Conservation (phyloP, 2,329 filamentous ascomycete species). For the Pseudogymnoascus verrucosus region DNA sequence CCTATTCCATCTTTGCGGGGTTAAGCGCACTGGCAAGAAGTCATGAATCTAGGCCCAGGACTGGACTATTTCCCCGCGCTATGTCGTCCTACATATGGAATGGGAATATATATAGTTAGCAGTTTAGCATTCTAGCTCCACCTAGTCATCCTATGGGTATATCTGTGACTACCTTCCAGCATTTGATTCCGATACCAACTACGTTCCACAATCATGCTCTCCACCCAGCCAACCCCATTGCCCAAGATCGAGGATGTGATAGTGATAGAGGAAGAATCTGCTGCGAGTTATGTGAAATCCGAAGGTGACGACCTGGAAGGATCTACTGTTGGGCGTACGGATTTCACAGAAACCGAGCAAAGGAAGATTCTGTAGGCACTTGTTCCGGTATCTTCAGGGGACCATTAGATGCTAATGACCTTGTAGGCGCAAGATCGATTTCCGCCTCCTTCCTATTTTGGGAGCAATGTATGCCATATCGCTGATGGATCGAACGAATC, state of each 20-base stretch:
- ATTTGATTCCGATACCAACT: neutral
- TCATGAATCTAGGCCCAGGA: neutral
- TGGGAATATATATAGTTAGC: neutral
- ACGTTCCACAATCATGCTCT: neutral
- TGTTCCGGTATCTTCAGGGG: neutral
- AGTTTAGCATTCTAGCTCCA: neutral
- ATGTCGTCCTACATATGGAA: neutral
- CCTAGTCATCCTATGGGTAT: neutral
- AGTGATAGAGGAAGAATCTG: neutral
- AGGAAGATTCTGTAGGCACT: neutral
- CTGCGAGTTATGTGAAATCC: neutral
- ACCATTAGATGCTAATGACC: neutral
- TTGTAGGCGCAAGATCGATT: neutral
- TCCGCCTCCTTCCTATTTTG: neutral
- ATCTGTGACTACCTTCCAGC: neutral
- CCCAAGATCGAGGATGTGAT: neutral
- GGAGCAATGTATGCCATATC: neutral
- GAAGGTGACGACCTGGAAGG: neutral
- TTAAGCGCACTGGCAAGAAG: neutral
- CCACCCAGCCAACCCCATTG: neutral
- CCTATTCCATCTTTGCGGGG: neutral
- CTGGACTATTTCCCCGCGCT: neutral
- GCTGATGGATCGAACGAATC: neutral
- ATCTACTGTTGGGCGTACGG: neutral
- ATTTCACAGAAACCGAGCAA: neutral